Evolutionary conservation across 805 yeast species (phyloP), one percentile per base, ranked within the genome.

Genomic region (Kluyveromyces lactis): DNA sequence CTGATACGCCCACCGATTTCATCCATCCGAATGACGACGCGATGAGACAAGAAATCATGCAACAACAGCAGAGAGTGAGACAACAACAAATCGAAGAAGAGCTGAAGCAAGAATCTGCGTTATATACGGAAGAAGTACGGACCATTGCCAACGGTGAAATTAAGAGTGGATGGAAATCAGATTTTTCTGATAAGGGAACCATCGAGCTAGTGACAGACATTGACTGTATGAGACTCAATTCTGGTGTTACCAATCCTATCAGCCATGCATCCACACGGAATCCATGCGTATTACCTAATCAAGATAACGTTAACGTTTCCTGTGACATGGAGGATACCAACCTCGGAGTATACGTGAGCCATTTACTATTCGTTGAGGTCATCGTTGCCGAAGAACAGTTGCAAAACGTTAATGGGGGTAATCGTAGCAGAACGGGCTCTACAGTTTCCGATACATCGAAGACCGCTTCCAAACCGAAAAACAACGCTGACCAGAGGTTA

Each of bases 151-250:
- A 78, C 40, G 96, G 96, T 9, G 95, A 85, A 44, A 62, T 86
- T 54, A 85, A 83, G 55, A 69, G 74, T 23, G 99, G 99, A 3
- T 92, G 99, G 99, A 92, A 92, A 58, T 77, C 92, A 1, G 98
- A 92, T 60, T 89, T 81, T 56, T 62, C 78, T 4, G 81, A 77
- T 31, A 70, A 71, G 33, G 98, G 98, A 4, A 70, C 75, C 40
- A 79, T 89, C 43, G 95, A 86, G 58, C 58, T 87, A 33, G 79
- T 81, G 23, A 86, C 84, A 0, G 86, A 83, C 32, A 72, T 84
- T 29, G 71, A 73, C 15, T 73, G 83, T 18, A 68, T 73, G 64
- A 67, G 72, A 38, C 62, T 81, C 36, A 67, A 79, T 8, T 75
- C 86, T 36, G 73, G 73, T 4, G 60, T 73, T 0, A 56, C 66